Evolutionary conservation across 805 yeast genomes (phyloP).

Genomic region (Saturnispora saitoi): DNA sequence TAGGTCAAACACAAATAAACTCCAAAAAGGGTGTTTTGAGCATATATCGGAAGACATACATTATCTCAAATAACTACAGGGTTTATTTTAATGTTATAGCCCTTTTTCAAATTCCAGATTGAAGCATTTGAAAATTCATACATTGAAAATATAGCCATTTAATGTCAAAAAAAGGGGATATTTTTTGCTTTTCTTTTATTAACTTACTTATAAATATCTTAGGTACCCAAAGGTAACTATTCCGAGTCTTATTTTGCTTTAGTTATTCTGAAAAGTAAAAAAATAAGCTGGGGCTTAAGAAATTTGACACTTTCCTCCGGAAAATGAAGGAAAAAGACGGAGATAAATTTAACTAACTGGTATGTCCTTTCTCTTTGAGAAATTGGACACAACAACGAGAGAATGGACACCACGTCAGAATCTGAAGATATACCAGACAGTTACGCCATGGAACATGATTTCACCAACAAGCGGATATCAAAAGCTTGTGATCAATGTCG

Average conservation of each 20-base stretch:
- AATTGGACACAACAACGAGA: not conserved
- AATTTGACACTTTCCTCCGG: not conserved
- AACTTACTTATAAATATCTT: too few relatives aligned
- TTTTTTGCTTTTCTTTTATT: too few relatives aligned
- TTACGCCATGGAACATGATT: not conserved
- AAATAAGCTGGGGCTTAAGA: not conserved
- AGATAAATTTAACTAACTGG: not conserved
- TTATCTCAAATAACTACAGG: too few relatives aligned
- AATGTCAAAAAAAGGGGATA: too few relatives aligned
- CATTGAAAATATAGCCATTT: too few relatives aligned
- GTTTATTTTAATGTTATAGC: too few relatives aligned
- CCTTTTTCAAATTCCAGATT: too few relatives aligned
- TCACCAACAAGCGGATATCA: constrained; percentile 23
- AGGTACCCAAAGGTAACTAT: not conserved
- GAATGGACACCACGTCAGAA: not conserved
- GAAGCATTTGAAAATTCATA: too few relatives aligned
- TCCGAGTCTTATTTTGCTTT: not conserved
- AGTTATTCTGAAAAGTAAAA: not conserved
- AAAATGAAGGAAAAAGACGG: not conserved
- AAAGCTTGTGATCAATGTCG: constrained; percentile 46
- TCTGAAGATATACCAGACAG: not conserved
- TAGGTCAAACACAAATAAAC: constrained; percentile 4
- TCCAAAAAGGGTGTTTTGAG: not conserved
- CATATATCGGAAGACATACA: too few relatives aligned
- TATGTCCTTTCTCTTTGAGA: not conserved